Conservation (phyloP, 2,329 filamentous ascomycete species). For the Fusarium luffae region DNA sequence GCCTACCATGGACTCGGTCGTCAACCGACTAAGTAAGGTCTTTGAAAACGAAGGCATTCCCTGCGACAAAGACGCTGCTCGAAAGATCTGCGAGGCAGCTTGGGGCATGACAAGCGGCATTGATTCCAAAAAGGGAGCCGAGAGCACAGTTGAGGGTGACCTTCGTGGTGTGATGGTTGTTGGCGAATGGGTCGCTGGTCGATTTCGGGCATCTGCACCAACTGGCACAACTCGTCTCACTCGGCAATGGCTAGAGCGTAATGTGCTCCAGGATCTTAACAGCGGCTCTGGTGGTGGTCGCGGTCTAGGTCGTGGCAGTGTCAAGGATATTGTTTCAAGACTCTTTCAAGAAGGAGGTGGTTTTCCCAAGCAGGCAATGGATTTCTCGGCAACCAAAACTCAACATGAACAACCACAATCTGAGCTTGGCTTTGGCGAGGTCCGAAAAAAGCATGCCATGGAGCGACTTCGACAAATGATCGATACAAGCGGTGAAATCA, state of each 20-base stretch:
- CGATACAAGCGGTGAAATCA: slow-evolving; percentile 81
- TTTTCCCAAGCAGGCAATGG: slow-evolving; percentile 70
- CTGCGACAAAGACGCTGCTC: slow-evolving; percentile 88
- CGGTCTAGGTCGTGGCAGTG: slow-evolving; percentile 76
- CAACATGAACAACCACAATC: slow-evolving; percentile 65
- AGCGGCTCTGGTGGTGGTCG: slow-evolving; percentile 78
- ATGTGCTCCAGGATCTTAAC: slow-evolving; percentile 74
- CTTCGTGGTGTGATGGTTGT: slow-evolving; percentile 87
- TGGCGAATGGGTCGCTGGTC: slow-evolving; percentile 85
- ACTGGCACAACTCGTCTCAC: slow-evolving; percentile 65
- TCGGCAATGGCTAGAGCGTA: slow-evolving; percentile 79
- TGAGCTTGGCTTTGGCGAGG: slow-evolving; percentile 77
- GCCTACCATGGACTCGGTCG: slow-evolving; percentile 86
- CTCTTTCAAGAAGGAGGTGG: slow-evolving; percentile 83
- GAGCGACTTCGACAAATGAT: slow-evolving; percentile 79
- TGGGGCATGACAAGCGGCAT: slow-evolving; percentile 83
- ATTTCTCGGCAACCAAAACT: slow-evolving; percentile 56
- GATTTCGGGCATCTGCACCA: slow-evolving; percentile 65
- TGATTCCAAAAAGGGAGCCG: slow-evolving; percentile 74
- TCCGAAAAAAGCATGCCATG: slow-evolving; percentile 77
- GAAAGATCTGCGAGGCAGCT: slow-evolving; percentile 83
- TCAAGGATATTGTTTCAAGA: slow-evolving; percentile 80
- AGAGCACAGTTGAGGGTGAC: slow-evolving; percentile 76
- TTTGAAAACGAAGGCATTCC: slow-evolving; percentile 91
- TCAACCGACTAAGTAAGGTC: slow-evolving; percentile 81